Base-by-base conservation (phyloP, 768 basidiomycete species). In the Cyclocybe cylindracea region DNA sequence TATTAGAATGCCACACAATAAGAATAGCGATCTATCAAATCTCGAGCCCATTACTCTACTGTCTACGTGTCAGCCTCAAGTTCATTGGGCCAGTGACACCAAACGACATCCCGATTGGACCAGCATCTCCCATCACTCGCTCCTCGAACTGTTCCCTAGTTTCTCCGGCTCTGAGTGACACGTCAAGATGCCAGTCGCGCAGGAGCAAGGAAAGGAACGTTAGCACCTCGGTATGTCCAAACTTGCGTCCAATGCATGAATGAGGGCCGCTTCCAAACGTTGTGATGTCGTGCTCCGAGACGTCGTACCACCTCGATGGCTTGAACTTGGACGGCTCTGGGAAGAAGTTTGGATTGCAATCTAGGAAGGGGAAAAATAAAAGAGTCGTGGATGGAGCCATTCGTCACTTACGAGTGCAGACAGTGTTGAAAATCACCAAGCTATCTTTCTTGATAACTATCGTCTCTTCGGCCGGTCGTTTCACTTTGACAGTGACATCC, bases 221-320 rank as follows among this genome's bases (percentile, higher is more conserved):
- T 5, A 57, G 34, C 16, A 52, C 47, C 33, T 57, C 52, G 16
- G 38, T 49, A n/a, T 48, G 46, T 7, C 39, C 37, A 31, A 56
- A 56, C 31, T 53, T 56, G n/a, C 55, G 24, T 5, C 55, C 55
- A 4, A 56, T 39, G 36, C 55, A 56, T 2, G 50, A 38, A 6
- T 51, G 50, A 10, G 55, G 39, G n/a, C 55, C 55, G 18, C 24
- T 43, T 9, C 55, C 55, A 31, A 56, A 56, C 35, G 44, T 48
- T 6, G 46, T 34, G 32, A 52, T 19, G 19, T 52, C 42, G 29
- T 42, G 46, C 10, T 56, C 55, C 5, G 55, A 39, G 2, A 56
- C 19, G 18, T 33, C 46, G 18, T 52, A 44, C 55, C 55, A 56
- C 24, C 55, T 29, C 4, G 55, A 52, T 11, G 55, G 55, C 33